Evolutionary conservation across 2,329 filamentous ascomycete species (phyloP), one percentile per base, ranked within the genome.

Genomic region (Pleomassaria siparia): DNA sequence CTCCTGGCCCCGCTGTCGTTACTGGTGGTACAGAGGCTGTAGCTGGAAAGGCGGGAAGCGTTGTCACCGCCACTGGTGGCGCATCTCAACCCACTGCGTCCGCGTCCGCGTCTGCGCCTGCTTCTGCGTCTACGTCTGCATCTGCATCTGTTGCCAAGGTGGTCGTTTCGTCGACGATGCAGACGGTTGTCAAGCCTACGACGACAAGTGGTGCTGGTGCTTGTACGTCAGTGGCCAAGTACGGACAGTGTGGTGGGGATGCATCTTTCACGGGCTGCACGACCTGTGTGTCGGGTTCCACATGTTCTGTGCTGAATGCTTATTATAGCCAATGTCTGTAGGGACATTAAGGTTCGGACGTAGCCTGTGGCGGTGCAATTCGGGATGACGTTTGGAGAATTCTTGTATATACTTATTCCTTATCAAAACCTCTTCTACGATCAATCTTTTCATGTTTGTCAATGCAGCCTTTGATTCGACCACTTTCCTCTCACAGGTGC

Each of bases 1-100:
- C 81, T 35, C 80, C 79, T 18, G 80, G 80, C 15, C 80, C 80
- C 13, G 57, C 67, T 28, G 64, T 73, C 26, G 61, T 68, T 37
- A 43, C 58, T 15, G 66, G 62, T 9, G 64, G 64, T 16, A 62
- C 56, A 2, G 60, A 57, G 30, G 60, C 59, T n/a, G 51, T 58
- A 13, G 63, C 63, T 40, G 63, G 64, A 24, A 59, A 60, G 40
- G 59, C 55, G 35, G 59, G 61, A 11, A 59, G 61, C 2, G 49
- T 50, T 4, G 58, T 55, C 15, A 56, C 55, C 37, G 55, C 58
- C 15, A 56, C 54, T 5, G 54, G 52, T 9, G 56, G 56, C 44
- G 54, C 49, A 2, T 24, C 40, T 12, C 49, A 47, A 32, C 52
- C 61, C 21, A 48, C n/a, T n/a, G n/a, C n/a, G n/a, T n/a, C n/a